A percentile compares a stretch with the other conserved stretches of the same genome.
Evolutionary conservation across 2,329 filamentous ascomycete species (phyloP).

Genomic region (Botrytis byssoidea): DNA sequence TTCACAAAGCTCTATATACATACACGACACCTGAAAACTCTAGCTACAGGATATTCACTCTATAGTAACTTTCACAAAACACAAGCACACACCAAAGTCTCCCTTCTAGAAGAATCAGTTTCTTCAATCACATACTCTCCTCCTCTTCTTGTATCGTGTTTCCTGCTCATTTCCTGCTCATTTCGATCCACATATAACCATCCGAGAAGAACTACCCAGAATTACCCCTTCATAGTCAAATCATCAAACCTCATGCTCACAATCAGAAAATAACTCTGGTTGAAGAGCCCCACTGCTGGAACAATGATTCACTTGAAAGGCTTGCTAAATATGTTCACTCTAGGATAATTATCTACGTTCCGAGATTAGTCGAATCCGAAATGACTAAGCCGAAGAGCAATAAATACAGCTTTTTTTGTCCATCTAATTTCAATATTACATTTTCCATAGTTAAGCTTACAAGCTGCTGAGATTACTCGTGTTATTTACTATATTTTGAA

Average conservation of each 20-base stretch:
- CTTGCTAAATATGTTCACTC: background rate
- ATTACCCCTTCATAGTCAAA: background rate
- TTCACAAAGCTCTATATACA: background rate
- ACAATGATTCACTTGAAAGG: background rate
- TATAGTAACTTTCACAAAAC: background rate
- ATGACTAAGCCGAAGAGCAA: background rate
- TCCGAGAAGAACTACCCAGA: background rate
- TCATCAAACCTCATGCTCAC: background rate
- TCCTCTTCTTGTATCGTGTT: too few species aligned
- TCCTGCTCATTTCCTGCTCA: background rate
- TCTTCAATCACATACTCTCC: background rate
- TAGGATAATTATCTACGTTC: background rate
- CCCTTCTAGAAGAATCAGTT: background rate
- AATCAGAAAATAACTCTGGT: background rate
- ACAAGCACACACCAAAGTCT: background rate
- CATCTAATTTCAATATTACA: background rate
- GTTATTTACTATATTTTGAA: background rate
- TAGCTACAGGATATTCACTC: background rate
- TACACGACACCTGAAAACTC: background rate
- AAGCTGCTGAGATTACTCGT: accelerated
- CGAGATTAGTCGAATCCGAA: background rate
- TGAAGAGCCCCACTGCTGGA: background rate
- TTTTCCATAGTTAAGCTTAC: accelerated
- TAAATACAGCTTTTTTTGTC: background rate
- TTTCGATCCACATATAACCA: background rate